Percentiles rank a stretch among this genome's conserved stretches.
Conservation (phyloP, 179 eudicot genomes). For the Nepenthes alata region DNA sequence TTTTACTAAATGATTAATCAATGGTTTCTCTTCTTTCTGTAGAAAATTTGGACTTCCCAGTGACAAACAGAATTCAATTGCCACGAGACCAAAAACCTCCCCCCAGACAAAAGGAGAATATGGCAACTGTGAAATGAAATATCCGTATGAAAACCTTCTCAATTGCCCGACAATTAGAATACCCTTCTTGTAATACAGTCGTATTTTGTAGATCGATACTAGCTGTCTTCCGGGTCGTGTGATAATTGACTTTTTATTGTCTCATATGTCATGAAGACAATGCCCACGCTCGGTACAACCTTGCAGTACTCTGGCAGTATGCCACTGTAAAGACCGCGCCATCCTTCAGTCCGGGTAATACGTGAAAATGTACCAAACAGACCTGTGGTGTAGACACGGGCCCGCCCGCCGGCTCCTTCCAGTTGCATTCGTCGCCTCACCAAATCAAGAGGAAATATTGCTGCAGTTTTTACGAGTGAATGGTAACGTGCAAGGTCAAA, state of each 20-base stretch:
- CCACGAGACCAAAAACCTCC: no score
- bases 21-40: no score
- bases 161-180: no score
- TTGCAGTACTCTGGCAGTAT: conserved; percentile 47
- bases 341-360: conserved; percentile 29
- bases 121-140: no score
- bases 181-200: no score
- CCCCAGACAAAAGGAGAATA: no score
- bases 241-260: conserved; percentile 28
- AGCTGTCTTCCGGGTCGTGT: conserved; percentile 5
- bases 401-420: conserved; percentile 52
- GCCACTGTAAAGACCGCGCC: conserved; percentile 44
- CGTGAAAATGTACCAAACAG: conserved; percentile 30
- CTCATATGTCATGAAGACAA: conserved; percentile 50
- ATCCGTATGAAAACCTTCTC: no score
- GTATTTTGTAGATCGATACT: no score
- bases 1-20: no score
- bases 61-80: no score
- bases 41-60: no score
- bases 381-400: conserved; percentile 32
- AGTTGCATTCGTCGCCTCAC: conserved; percentile 49
- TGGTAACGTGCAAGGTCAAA: no score
- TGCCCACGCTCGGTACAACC: conserved; percentile 46
- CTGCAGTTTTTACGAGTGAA: conserved; percentile 13
- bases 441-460: conserved; percentile 45